Conservation (phyloP, 2,329 filamentous ascomycete genomes). For the Cytospora piceae region DNA sequence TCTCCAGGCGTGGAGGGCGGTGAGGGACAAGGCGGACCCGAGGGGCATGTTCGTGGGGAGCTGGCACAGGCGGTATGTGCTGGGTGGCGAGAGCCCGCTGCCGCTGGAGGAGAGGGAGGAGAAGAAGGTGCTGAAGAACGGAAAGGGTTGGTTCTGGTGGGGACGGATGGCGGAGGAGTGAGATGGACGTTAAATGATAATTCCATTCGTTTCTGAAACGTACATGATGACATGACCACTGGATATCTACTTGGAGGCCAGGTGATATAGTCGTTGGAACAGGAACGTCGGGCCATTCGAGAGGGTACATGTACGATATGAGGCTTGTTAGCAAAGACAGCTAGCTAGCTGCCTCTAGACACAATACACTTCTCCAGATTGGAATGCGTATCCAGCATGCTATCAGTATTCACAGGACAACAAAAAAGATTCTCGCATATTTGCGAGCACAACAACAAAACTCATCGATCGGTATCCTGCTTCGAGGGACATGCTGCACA, state of each 20-base stretch:
- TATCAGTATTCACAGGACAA: too few species aligned
- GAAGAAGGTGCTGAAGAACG: slow-evolving; percentile 19
- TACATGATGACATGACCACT: background rate
- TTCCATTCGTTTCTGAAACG: background rate
- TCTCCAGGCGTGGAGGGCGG: slow-evolving; percentile 62
- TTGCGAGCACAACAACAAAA: too few species aligned
- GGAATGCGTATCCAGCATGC: too few species aligned
- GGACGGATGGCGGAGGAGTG: slow-evolving; percentile 20
- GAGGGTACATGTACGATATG: background rate
- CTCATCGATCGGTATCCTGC: too few species aligned
- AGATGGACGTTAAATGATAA: background rate
- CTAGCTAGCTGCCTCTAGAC: too few species aligned
- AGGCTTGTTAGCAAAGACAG: too few species aligned
- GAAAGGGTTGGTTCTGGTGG: slow-evolving; percentile 29
- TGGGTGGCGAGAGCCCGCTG: slow-evolving; percentile 39
- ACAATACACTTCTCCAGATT: too few species aligned
- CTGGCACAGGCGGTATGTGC: slow-evolving; percentile 79
- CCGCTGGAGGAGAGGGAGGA: slow-evolving; percentile 31
- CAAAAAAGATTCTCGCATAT: too few species aligned
- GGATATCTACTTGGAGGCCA: too few species aligned
- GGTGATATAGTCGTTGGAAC: too few species aligned
- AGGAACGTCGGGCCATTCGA: background rate
- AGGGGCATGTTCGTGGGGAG: slow-evolving; percentile 83
- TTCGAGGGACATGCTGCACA: too few species aligned
- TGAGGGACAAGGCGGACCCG: slow-evolving; percentile 69